Conservation (phyloP, 306 rosid species). For the Cajanus cajan region DNA sequence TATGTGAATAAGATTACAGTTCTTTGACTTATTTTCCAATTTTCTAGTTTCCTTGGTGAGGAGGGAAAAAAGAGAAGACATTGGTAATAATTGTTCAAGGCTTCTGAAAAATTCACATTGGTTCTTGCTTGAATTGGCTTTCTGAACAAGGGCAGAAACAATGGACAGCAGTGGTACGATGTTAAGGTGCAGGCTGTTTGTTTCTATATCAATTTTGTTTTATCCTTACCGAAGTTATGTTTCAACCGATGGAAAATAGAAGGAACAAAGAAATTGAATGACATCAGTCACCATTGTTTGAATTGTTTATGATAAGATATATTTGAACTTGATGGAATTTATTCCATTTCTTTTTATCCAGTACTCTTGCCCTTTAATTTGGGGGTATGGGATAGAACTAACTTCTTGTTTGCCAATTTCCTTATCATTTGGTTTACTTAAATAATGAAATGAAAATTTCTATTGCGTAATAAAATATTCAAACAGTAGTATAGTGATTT, state of each 20-base stretch:
- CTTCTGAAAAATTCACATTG: slow-evolving; percentile 4
- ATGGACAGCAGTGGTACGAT: background rate
- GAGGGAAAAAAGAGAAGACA: background rate
- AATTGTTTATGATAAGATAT: background rate
- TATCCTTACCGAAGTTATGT: background rate
- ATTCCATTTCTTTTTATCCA: background rate
- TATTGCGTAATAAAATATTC: background rate
- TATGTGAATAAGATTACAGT: slow-evolving; percentile 12
- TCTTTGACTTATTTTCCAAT: background rate
- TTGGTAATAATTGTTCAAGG: background rate
- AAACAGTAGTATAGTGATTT: background rate
- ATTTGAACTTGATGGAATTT: background rate
- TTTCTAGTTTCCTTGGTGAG: slow-evolving; percentile 3
- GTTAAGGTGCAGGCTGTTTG: background rate
- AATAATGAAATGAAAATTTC: background rate
- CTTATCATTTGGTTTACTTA: background rate
- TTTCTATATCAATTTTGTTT: background rate
- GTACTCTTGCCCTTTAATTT: background rate
- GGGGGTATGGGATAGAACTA: background rate
- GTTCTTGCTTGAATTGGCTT: slow-evolving; percentile 9
- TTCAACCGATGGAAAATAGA: slow-evolving; percentile 8
- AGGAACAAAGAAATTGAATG: background rate
- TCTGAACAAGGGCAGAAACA: slow-evolving; percentile 12
- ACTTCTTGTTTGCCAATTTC: background rate
- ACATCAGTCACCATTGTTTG: background rate